A percentile compares a stretch with the other conserved stretches of the same genome.
Conservation (phyloP, 78 protist genomes). For the Dictyostelium capitatum region DNA sequence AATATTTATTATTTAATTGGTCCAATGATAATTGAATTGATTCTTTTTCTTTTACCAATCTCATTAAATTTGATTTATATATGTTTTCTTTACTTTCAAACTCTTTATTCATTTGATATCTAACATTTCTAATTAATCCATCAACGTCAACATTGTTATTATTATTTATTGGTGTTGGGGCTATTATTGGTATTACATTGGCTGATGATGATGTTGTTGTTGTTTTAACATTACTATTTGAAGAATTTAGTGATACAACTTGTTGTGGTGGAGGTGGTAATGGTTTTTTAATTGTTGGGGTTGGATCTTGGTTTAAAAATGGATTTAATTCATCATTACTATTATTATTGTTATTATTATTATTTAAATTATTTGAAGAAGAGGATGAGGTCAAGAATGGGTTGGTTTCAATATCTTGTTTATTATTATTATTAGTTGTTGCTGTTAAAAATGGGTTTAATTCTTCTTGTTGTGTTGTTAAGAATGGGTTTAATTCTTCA, state of each 20-base stretch:
- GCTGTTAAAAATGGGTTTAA: slow-evolving; percentile 16
- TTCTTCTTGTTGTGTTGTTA: neutral
- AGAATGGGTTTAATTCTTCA: neutral
- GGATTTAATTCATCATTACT: neutral
- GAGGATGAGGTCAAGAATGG: too few relatives aligned
- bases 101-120: slow-evolving; percentile 4
- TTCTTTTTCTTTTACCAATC: neutral
- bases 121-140: neutral
- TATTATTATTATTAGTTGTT: slow-evolving; percentile 6
- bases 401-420: neutral
- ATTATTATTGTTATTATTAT: neutral
- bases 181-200: neutral
- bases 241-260: too few relatives aligned
- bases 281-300: neutral
- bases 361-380: too few relatives aligned
- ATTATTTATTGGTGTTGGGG: neutral
- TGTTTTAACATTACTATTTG: neutral
- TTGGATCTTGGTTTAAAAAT: neutral
- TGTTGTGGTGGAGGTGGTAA: slow-evolving; percentile 20
- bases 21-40: neutral
- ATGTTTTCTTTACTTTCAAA: neutral
- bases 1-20: slow-evolving; percentile 10
- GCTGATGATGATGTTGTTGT: neutral
- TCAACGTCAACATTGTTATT: neutral
- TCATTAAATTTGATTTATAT: neutral